Evolutionary conservation across 2,329 filamentous ascomycete genomes (phyloP).

Genomic region (Talaromyces sp.): DNA sequence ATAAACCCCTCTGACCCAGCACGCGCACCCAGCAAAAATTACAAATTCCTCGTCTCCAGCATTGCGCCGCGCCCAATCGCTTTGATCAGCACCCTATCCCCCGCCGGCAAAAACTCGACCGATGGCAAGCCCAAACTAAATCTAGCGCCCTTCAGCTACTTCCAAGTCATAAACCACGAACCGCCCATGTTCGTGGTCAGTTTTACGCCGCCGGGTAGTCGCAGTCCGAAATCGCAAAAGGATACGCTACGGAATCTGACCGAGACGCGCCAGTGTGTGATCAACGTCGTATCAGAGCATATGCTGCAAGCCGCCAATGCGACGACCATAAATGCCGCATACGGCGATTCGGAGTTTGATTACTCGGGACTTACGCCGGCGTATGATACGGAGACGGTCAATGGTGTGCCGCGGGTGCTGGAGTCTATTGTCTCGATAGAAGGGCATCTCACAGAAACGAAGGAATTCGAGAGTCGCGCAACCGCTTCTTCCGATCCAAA

Average conservation of each 20-base stretch:
- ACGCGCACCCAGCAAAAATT: constrained; percentile 69
- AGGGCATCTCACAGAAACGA: constrained; percentile 67
- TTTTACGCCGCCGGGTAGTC: constrained; percentile 53
- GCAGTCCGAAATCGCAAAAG: constrained; percentile 48
- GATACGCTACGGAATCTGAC: constrained; percentile 73
- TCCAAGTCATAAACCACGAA: constrained; percentile 78
- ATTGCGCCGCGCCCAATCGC: constrained; percentile 79
- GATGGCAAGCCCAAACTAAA: constrained; percentile 58
- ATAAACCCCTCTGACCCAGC: constrained; percentile 78
- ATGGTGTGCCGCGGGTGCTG: constrained; percentile 63
- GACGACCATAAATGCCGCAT: constrained; percentile 70
- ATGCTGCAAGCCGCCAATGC: constrained; percentile 84
- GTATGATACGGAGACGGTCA: constrained; percentile 57
- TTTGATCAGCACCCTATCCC: constrained; percentile 55
- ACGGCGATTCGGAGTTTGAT: constrained; percentile 72
- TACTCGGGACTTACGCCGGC: constrained; percentile 69
- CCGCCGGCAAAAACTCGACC: not conserved
- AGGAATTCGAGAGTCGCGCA: constrained; percentile 70
- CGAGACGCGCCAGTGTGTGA: constrained; percentile 68
- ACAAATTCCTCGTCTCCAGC: constrained; percentile 84
- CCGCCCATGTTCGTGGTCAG: constrained; percentile 75
- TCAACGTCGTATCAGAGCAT: constrained; percentile 82
- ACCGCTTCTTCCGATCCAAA: constrained; percentile 48
- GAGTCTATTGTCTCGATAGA: constrained; percentile 84
- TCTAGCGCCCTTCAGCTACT: constrained; percentile 84